Conservation (phyloP, 805 yeast species). For the Schwanniomyces yamadae region DNA sequence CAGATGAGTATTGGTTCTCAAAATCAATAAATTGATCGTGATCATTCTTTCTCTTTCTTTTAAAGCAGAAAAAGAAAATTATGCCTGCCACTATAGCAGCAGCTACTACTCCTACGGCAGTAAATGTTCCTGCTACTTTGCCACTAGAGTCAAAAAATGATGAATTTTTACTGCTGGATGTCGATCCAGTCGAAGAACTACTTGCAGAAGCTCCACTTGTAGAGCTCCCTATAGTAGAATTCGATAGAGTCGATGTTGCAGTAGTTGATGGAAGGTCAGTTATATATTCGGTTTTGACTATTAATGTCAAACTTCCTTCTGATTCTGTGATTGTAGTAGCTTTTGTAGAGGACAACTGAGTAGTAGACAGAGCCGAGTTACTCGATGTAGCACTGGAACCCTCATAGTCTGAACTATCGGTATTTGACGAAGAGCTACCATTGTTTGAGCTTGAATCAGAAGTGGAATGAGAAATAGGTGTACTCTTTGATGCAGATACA, state of each 20-base stretch:
- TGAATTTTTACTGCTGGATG: constrained; percentile 19
- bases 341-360: neutral
- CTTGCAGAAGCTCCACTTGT: constrained; percentile 5
- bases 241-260: constrained; percentile 9
- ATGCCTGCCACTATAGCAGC: constrained; percentile 44
- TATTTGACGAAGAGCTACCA: constrained; percentile 10
- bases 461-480: constrained; percentile 15
- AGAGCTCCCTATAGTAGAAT: constrained; percentile 7
- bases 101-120: constrained; percentile 69
- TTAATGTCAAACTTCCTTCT: neutral
- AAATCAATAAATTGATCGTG: constrained; percentile 36
- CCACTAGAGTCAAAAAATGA: constrained; percentile 65
- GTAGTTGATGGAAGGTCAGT: constrained; percentile 10
- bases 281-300: constrained; percentile 18
- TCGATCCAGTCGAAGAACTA: constrained; percentile 4
- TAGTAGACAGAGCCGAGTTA: neutral
- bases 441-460: constrained; percentile 16
- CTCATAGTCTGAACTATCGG: neutral
- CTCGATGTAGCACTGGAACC: neutral
- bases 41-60: constrained; percentile 12
- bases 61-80: constrained; percentile 37
- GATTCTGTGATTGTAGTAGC: neutral
- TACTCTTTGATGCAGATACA: constrained; percentile 17
- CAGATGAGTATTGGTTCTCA: constrained; percentile 38
- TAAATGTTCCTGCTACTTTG: constrained; percentile 82